These are phyloP conservation scores for Candida verbasci DNA, from an alignment of 805 yeast genomes.

Conservation along the genomic window DNA sequence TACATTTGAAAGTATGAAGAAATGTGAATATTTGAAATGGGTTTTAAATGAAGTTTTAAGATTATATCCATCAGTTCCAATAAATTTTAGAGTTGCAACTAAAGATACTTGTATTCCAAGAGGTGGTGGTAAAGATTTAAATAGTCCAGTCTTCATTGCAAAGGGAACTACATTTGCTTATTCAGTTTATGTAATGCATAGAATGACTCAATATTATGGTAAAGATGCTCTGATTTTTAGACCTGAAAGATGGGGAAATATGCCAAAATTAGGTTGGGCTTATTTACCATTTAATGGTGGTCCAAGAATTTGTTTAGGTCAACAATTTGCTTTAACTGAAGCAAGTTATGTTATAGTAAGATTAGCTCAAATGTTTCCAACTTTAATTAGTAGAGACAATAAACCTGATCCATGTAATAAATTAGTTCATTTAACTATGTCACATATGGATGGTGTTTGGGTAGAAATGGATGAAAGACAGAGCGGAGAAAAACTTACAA, in stretches of 20 bases:
- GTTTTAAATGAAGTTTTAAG: conserved; percentile 33
- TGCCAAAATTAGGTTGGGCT: conserved; percentile 41
- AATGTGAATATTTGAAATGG: conserved; percentile 35
- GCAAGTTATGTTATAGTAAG: conserved; percentile 43
- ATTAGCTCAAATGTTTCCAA: conserved; percentile 21
- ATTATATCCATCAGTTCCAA: conserved; percentile 32
- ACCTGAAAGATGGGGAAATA: conserved; percentile 38
- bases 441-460: conserved; percentile 16
- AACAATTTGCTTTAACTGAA: conserved; percentile 53
- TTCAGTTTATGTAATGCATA: conserved; percentile 18
- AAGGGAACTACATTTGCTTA: conserved; percentile 19
- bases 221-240: conserved; percentile 29
- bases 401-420: conserved; percentile 22
- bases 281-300: conserved; percentile 54
- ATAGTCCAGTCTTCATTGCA: conserved; percentile 16
- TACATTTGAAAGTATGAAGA: conserved; percentile 34
- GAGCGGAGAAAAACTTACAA: too few species aligned
- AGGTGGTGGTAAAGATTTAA: conserved; percentile 30
- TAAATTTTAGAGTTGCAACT: conserved; percentile 25
- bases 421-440: conserved; percentile 26
- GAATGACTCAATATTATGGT: conserved; percentile 24
- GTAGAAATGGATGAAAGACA: conserved; percentile 6
- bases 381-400: conserved; percentile 11
- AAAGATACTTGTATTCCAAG: conserved; percentile 27
- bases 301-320: conserved; percentile 53